These are phyloP conservation scores for Oryza coarctata DNA, from an alignment of 176 grass and related monocot genomes.

Conservation along the genomic window DNA sequence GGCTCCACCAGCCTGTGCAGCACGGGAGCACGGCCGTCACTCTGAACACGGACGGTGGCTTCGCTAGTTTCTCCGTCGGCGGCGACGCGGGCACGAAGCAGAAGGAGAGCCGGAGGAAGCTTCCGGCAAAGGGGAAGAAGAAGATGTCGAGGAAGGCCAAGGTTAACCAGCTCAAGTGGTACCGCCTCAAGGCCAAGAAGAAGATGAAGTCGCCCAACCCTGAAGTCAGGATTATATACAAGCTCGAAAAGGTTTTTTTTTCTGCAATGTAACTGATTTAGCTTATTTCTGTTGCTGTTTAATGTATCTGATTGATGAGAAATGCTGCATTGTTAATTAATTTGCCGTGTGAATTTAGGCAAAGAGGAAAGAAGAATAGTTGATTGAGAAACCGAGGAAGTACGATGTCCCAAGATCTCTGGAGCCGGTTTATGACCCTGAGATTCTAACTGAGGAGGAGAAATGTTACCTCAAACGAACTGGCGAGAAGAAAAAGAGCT, in stretches of 20 bases:
- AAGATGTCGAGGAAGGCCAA: slow-evolving; percentile 80
- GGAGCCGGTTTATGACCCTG: slow-evolving; percentile 55
- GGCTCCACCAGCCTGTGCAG: slow-evolving; percentile 28
- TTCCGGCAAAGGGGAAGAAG: slow-evolving; percentile 12
- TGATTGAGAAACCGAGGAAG: slow-evolving; percentile 82
- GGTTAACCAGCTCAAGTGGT: slow-evolving; percentile 81
- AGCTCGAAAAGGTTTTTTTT: slow-evolving; percentile 48
- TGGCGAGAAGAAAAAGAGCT: slow-evolving; percentile 75
- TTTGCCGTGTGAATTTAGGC: slow-evolving; percentile 37
- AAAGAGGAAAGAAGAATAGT: slow-evolving; percentile 82
- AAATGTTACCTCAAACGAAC: slow-evolving; percentile 62
- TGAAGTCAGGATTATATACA: slow-evolving; percentile 83
- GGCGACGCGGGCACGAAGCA: background rate
- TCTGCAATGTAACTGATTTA: background rate
- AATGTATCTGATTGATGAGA: background rate
- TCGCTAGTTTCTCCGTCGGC: slow-evolving; percentile 46
- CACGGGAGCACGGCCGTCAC: slow-evolving; percentile 41
- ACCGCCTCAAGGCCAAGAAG: slow-evolving; percentile 75
- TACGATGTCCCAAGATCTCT: slow-evolving; percentile 49
- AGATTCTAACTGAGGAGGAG: slow-evolving; percentile 78
- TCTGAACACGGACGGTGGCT: slow-evolving; percentile 39
- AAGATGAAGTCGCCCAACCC: slow-evolving; percentile 80
- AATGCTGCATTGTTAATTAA: background rate
- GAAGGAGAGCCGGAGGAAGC: background rate
- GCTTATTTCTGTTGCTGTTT: background rate